Conservation (phyloP, 2,329 filamentous ascomycete species). For the Xylariaceae sp. region DNA sequence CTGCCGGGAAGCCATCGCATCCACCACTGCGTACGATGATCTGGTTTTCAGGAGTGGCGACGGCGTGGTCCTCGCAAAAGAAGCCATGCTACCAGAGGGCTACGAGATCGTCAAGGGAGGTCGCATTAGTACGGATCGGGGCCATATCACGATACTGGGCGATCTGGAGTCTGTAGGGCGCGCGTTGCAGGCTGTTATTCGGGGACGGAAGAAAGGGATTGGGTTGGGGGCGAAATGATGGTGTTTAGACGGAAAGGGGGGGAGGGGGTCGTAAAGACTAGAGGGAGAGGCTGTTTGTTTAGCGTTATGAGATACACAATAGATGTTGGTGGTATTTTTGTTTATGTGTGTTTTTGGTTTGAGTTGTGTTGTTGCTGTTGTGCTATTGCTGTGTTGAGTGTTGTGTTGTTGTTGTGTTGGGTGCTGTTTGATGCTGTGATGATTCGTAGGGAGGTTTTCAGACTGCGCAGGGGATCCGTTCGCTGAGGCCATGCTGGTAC, state of each 20-base stretch:
- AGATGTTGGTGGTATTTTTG: no score
- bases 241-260: background rate
- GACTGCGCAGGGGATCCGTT: no score
- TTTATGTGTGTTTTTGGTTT: no score
- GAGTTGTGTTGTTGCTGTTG: no score
- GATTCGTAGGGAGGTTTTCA: no score
- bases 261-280: no score
- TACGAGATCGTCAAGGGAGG: conserved; percentile 71
- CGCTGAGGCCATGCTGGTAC: no score
- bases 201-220: conserved; percentile 66
- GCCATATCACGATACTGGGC: conserved; percentile 81
- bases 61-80: conserved; percentile 78
- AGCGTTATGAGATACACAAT: no score
- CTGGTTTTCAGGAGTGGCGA: conserved; percentile 83
- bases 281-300: no score
- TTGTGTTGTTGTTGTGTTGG: no score
- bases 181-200: conserved; percentile 63
- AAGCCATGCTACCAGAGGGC: conserved; percentile 77
- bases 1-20: conserved; percentile 66
- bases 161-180: conserved; percentile 76
- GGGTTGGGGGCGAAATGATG: conserved; percentile 41
- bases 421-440: no score
- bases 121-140: conserved; percentile 71
- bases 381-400: no score
- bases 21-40: conserved; percentile 76